Evolutionary conservation across 1,284 basidiomycete genomes (phyloP).

Genomic region (Boletus semigastroideus): DNA sequence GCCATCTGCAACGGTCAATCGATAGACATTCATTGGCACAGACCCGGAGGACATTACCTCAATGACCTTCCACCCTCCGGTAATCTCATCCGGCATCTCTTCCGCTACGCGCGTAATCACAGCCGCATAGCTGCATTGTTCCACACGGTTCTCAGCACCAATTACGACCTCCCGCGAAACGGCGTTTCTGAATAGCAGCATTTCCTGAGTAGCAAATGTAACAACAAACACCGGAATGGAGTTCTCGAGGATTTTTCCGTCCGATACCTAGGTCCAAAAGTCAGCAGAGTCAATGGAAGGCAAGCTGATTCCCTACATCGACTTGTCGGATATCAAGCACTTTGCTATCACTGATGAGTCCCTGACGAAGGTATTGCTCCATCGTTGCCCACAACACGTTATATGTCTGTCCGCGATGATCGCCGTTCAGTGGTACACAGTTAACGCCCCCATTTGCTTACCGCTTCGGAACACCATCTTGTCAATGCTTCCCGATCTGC

Average conservation of each 20-base stretch:
- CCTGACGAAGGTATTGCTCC: slow-evolving; percentile 90
- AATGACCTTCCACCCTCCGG: slow-evolving; percentile 97
- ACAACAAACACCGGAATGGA: slow-evolving; percentile 92
- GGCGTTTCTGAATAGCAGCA: slow-evolving; percentile 88
- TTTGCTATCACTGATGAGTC: slow-evolving; percentile 87
- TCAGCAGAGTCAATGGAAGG: slow-evolving; percentile 1
- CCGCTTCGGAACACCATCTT: slow-evolving; percentile 96
- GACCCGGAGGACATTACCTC: slow-evolving; percentile 56
- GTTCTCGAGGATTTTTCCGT: slow-evolving; percentile 88
- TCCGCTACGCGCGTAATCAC: slow-evolving; percentile 87
- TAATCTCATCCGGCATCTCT: slow-evolving; percentile 88
- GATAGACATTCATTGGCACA: slow-evolving; percentile 4
- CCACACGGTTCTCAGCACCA: slow-evolving; percentile 87
- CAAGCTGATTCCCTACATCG: slow-evolving; percentile 60
- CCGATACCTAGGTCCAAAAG: slow-evolving; percentile 53
- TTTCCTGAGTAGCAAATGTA: slow-evolving; percentile 92
- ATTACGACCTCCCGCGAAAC: slow-evolving; percentile 85
- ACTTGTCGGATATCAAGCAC: slow-evolving; percentile 94
- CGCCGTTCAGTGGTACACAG: background rate
- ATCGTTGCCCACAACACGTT: slow-evolving; percentile 98
- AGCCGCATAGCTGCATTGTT: slow-evolving; percentile 91
- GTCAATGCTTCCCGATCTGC: slow-evolving; percentile 85
- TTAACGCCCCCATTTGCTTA: slow-evolving; percentile 42
- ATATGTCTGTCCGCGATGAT: slow-evolving; percentile 65
- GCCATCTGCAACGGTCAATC: slow-evolving; percentile 32